phyloP scores from a whole-genome alignment of 2,329 filamentous ascomycete species.

The Elsinoe arachidis region DNA sequence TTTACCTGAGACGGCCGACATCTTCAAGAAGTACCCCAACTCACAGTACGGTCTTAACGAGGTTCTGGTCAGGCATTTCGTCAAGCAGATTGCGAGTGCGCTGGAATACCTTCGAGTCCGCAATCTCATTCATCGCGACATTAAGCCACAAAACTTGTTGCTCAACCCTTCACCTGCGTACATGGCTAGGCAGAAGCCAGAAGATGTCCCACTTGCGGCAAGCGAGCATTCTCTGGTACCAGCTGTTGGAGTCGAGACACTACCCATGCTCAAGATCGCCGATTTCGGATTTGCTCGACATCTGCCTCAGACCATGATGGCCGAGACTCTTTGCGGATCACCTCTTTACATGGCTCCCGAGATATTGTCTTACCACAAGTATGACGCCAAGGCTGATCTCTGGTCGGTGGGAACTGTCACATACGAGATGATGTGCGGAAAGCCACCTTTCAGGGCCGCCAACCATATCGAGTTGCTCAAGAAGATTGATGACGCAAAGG shows the following conservation, averaged over 20 bases:
- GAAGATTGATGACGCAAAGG: slow-evolving; percentile 83
- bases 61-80: slow-evolving; percentile 90
- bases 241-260: slow-evolving; percentile 66
- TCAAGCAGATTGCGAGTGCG: slow-evolving; percentile 89
- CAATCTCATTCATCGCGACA: slow-evolving; percentile 90
- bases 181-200: slow-evolving; percentile 54
- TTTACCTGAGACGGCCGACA: slow-evolving; percentile 74
- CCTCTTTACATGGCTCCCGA: slow-evolving; percentile 98
- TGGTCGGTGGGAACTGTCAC: slow-evolving; percentile 97
- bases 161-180: slow-evolving; percentile 70
- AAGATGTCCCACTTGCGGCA: slow-evolving; percentile 63
- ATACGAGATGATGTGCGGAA: slow-evolving; percentile 89
- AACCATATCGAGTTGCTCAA: slow-evolving; percentile 92
- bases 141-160: slow-evolving; percentile 94
- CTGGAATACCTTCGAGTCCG: slow-evolving; percentile 76
- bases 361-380: slow-evolving; percentile 93
- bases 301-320: slow-evolving; percentile 79
- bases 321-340: slow-evolving; percentile 92
- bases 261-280: slow-evolving; percentile 95
- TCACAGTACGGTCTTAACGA: slow-evolving; percentile 82
- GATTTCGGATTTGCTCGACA: slow-evolving; percentile 98
- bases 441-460: slow-evolving; percentile 79
- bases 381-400: slow-evolving; percentile 91
- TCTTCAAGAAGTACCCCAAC: slow-evolving; percentile 89
- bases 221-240: slow-evolving; percentile 76